phyloP scores from a whole-genome alignment of 1,284 basidiomycete species.

The Sporisorium sorghi region DNA sequence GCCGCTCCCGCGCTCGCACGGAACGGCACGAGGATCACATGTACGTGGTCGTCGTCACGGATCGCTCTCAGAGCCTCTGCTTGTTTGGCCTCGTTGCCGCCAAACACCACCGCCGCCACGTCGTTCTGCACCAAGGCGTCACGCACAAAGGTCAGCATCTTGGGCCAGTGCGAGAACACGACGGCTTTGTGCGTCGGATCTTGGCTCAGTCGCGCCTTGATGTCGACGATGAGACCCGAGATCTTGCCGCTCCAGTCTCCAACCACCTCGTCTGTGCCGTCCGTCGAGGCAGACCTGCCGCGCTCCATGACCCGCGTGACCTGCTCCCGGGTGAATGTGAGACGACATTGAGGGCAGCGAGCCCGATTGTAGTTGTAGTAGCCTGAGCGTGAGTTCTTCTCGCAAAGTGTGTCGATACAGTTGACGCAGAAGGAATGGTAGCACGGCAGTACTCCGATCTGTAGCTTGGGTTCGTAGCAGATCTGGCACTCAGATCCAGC shows the following conservation, averaged over 20 bases:
- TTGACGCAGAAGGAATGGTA: slow-evolving; percentile 55
- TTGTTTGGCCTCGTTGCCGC: slow-evolving; percentile 33
- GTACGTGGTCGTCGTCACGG: slow-evolving; percentile 42
- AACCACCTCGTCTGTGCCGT: slow-evolving; percentile 14
- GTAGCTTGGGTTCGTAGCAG: slow-evolving; percentile 41
- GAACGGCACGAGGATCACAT: slow-evolving; percentile 51
- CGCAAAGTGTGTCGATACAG: slow-evolving; percentile 44
- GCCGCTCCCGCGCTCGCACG: slow-evolving; percentile 55
- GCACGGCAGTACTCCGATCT: slow-evolving; percentile 51
- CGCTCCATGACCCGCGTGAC: slow-evolving; percentile 48
- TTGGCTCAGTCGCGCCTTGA: slow-evolving; percentile 23
- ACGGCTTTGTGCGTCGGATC: slow-evolving; percentile 53
- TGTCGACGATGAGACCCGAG: slow-evolving; percentile 45
- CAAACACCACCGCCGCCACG: slow-evolving; percentile 40
- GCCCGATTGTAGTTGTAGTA: slow-evolving; percentile 4
- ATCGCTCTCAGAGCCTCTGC: slow-evolving; percentile 49
- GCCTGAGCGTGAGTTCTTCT: slow-evolving; percentile 10
- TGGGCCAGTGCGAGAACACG: slow-evolving; percentile 55
- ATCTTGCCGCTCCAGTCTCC: slow-evolving; percentile 59
- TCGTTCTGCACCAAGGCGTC: slow-evolving; percentile 45
- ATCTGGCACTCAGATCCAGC: slow-evolving; percentile 37
- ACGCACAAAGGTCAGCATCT: slow-evolving; percentile 45
- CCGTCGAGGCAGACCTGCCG: slow-evolving; percentile 21
- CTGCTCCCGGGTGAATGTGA: slow-evolving; percentile 20
- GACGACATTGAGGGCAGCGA: slow-evolving; percentile 40